Evolutionary conservation across 208 protist genomes (phyloP).

Genomic region (Acanthamoeba polyphaga): DNA sequence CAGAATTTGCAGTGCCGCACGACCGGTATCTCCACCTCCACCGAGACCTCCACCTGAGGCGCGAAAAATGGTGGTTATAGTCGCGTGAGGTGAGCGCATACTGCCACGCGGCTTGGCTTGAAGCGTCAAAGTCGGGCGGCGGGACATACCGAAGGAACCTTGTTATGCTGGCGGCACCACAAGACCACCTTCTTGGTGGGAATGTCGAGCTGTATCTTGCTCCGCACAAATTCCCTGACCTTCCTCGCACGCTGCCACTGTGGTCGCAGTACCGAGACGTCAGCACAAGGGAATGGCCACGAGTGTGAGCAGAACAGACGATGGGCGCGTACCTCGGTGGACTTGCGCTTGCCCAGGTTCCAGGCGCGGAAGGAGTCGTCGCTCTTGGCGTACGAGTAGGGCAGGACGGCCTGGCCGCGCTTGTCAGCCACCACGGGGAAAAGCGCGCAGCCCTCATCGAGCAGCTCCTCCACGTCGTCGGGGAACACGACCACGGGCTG

Average conservation of each 20-base stretch:
- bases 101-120: not conserved
- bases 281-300: not conserved
- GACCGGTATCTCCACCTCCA: conserved; percentile 7
- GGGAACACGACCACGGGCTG: conserved; percentile 23
- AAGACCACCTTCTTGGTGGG: conserved; percentile 39
- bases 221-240: not conserved
- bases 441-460: not conserved
- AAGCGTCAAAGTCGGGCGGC: not conserved
- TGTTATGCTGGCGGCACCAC: conserved; percentile 29
- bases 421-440: not conserved
- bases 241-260: conserved; percentile 47
- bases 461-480: conserved; percentile 33
- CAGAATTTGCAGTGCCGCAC: conserved; percentile 55
- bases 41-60: not conserved
- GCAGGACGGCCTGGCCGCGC: not conserved
- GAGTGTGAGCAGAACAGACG: not conserved
- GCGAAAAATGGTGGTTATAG: not conserved
- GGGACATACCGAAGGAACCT: conserved; percentile 26
- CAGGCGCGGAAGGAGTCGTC: conserved; percentile 2
- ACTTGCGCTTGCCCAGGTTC: conserved; percentile 57
- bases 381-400: conserved; percentile 17
- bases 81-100: not conserved
- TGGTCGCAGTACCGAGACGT: not conserved
- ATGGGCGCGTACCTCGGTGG: not conserved
- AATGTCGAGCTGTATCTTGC: not conserved